Conservation (phyloP, 2,329 filamentous ascomycete species). For the Phoma sp. region DNA sequence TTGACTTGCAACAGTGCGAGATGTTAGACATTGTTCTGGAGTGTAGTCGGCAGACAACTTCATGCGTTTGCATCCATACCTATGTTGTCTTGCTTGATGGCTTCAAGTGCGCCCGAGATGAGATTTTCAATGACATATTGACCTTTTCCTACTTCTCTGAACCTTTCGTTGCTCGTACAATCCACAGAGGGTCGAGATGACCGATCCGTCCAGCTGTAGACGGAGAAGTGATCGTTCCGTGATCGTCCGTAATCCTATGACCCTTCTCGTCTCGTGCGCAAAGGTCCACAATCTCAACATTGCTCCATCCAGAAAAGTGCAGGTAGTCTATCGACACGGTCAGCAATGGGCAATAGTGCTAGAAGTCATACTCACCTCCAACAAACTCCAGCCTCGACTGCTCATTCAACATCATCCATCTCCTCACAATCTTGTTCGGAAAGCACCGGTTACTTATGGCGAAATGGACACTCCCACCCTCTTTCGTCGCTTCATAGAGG, state of each 20-base stretch:
- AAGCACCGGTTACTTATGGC: slow-evolving; percentile 62
- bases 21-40: too few species aligned
- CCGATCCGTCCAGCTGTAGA: slow-evolving; percentile 16
- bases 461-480: slow-evolving; percentile 58
- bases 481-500: slow-evolving; percentile 50
- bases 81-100: not conserved
- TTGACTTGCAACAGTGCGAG: too few species aligned
- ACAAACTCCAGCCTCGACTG: slow-evolving; percentile 58
- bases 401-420: slow-evolving; percentile 58
- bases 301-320: slow-evolving; percentile 59
- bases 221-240: slow-evolving; percentile 23
- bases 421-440: slow-evolving; percentile 59
- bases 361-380: slow-evolving; percentile 40
- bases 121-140: not conserved
- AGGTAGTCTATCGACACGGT: slow-evolving; percentile 50
- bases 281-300: slow-evolving; percentile 63
- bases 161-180: slow-evolving; percentile 32
- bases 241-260: slow-evolving; percentile 30
- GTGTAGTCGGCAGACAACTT: not conserved
- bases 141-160: not conserved
- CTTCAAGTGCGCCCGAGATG: not conserved
- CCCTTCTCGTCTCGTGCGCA: slow-evolving; percentile 49
- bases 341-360: not conserved
- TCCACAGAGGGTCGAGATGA: slow-evolving; percentile 39
- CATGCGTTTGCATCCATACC: not conserved